Conservation (phyloP, 1,284 basidiomycete genomes). For the Cryptococcus amylolentus region DNA sequence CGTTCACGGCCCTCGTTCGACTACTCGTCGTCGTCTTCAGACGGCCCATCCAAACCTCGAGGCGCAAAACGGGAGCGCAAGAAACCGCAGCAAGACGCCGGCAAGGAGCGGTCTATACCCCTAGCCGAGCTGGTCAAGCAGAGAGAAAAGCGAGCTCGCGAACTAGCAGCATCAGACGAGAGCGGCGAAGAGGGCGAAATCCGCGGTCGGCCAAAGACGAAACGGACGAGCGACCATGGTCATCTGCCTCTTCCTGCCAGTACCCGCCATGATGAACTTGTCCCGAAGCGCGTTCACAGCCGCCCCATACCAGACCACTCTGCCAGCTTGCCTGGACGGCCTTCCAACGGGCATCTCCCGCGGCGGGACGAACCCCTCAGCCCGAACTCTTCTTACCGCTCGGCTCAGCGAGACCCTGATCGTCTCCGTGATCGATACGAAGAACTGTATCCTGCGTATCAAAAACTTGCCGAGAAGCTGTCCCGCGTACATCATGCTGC, state of each 20-base stretch:
- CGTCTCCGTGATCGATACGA: slow-evolving; percentile 37
- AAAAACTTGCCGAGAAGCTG: slow-evolving; percentile 27
- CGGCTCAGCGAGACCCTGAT: slow-evolving; percentile 17
- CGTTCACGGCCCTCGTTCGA: not conserved
- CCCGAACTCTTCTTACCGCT: not conserved
- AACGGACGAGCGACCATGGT: not conserved
- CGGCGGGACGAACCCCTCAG: not conserved
- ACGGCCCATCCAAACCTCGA: not conserved
- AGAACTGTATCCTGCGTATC: slow-evolving; percentile 39
- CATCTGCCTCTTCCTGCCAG: no score
- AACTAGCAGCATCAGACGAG: not conserved
- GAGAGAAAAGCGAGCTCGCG: not conserved
- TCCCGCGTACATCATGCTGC: slow-evolving; percentile 24
- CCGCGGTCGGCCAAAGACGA: slow-evolving; percentile 7
- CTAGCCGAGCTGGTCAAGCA: not conserved
- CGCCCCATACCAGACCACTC: not conserved
- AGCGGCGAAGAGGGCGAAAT: slow-evolving; percentile 17
- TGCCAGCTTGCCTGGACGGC: not conserved
- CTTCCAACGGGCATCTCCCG: not conserved
- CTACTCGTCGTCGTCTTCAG: not conserved
- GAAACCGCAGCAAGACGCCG: not conserved
- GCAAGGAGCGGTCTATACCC: not conserved
- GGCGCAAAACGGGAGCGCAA: not conserved
- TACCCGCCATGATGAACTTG: no score
- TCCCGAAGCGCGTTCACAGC: not conserved